A percentile compares a stretch with the other conserved stretches of the same genome.
Evolutionary conservation across 352 stramenopile species (phyloP).

Genomic region (Globisporangium nagaii): DNA sequence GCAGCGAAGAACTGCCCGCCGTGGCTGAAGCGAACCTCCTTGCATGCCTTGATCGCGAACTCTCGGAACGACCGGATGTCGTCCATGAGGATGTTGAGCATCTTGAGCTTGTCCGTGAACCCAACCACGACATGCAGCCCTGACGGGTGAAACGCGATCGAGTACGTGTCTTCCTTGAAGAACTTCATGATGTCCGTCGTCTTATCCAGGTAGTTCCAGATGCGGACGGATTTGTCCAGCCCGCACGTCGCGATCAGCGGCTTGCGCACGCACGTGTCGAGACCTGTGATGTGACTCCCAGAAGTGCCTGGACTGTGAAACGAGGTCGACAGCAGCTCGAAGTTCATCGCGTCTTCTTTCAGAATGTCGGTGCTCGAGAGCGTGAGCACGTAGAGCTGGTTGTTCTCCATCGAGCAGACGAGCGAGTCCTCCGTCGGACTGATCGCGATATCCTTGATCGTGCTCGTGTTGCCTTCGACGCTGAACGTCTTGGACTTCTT

Average conservation of each 20-base stretch:
- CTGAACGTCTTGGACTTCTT: slow-evolving; percentile 87
- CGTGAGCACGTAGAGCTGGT: slow-evolving; percentile 89
- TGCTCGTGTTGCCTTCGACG: slow-evolving; percentile 77
- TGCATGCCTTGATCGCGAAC: slow-evolving; percentile 89
- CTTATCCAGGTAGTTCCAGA: slow-evolving; percentile 95
- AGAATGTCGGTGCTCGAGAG: slow-evolving; percentile 90
- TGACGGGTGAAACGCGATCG: slow-evolving; percentile 89
- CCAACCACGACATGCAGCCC: slow-evolving; percentile 87
- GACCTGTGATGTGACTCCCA: slow-evolving; percentile 82
- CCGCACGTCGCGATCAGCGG: slow-evolving; percentile 88
- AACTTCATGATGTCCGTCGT: slow-evolving; percentile 88
- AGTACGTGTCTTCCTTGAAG: slow-evolving; percentile 88
- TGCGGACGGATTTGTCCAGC: slow-evolving; percentile 85
- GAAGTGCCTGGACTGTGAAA: slow-evolving; percentile 78
- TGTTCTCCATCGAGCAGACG: slow-evolving; percentile 83
- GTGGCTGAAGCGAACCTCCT: slow-evolving; percentile 88
- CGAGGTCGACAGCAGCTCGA: slow-evolving; percentile 85
- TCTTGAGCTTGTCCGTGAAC: slow-evolving; percentile 91
- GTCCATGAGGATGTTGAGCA: slow-evolving; percentile 94
- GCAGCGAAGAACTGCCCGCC: slow-evolving; percentile 89
- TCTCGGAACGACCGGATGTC: slow-evolving; percentile 90
- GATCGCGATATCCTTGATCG: slow-evolving; percentile 81
- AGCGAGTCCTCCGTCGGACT: slow-evolving; percentile 88
- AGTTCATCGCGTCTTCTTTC: slow-evolving; percentile 93
- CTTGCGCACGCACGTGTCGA: slow-evolving; percentile 92